Evolutionary conservation across 2,329 filamentous ascomycete genomes (phyloP), one percentile per base, ranked within the genome.

Genomic region (Nothophoma quercina): DNA sequence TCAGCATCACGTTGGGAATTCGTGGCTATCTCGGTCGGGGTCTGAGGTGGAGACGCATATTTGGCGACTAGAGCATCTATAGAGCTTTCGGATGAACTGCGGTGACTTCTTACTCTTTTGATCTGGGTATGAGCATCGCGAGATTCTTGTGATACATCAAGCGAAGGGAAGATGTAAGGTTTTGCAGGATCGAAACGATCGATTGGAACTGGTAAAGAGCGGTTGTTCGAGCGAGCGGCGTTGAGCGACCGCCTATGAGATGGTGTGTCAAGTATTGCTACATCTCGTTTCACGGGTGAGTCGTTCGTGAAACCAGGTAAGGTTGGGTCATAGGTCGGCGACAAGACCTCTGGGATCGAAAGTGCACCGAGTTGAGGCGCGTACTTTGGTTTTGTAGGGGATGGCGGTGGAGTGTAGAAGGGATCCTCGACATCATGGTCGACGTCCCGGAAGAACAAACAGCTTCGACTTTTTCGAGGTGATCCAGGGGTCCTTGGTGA

Each of bases 401-500:
- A 69, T 32, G 51, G 45, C 43, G 64, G 59, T 40, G 65, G 58
- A 7, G 58, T 62, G 30, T 58, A 33, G 32, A 57, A 28, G 33
- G 53, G 39, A 22, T 30, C 15, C 13, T 58, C 51, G 21, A 41
- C 13, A 13, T 41, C 51, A 39, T 36, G 33, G 21, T 62, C 51
- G 36, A 60, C 26, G 12, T 59, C 41, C 32, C 58, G 62, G 38
- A 65, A 59, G 50, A 65, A 64, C 23, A 65, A 26, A 51, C 64
- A 69, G 52, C 62, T 69, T 40, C 51, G 63, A 43, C 56, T 56
- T 45, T 70, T 72, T 40, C 67, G 63, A 43, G 68, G 67, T 39
- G 71, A 74, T 28, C 43, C 41, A 7, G 70, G 70, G 32, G 65
- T 71, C 36, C 59, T 63, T 16, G 69, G 68, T 15, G 70, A 70